Percentiles rank a stretch among this genome's conserved stretches.
Evolutionary conservation across 805 yeast genomes (phyloP).

Genomic region (Zygosaccharomyces kombuchaensis): DNA sequence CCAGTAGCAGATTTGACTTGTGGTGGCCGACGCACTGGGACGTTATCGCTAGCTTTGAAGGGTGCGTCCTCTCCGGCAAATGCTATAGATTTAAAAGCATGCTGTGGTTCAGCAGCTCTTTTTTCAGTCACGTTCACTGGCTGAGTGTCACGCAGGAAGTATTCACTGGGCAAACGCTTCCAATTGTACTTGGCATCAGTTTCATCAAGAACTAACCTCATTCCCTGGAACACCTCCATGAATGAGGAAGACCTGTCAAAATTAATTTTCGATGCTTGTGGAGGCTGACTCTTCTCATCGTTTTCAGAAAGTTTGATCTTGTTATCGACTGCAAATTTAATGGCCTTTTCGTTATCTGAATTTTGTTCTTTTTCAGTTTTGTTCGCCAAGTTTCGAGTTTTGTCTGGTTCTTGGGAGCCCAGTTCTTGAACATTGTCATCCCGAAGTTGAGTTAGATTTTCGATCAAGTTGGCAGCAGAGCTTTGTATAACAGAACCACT

Average conservation of each 20-base stretch:
- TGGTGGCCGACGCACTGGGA: not conserved
- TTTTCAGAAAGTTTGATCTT: not conserved
- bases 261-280: constrained; percentile 5
- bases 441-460: not conserved
- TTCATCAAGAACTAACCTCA: constrained; percentile 32
- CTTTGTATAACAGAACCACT: not conserved
- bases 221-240: constrained; percentile 30
- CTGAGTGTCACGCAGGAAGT: constrained; percentile 12
- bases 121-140: constrained; percentile 2
- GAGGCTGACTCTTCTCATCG: not conserved
- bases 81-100: constrained; percentile 13
- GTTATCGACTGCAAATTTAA: not conserved
- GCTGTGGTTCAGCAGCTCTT: constrained; percentile 1
- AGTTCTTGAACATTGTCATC: not conserved
- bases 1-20: not conserved
- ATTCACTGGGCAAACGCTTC: constrained; percentile 28
- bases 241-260: constrained; percentile 32
- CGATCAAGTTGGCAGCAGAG: not conserved
- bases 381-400: not conserved
- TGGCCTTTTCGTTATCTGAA: not conserved
- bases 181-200: constrained; percentile 33
- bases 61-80: not conserved
- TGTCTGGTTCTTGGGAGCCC: not conserved
- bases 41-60: not conserved
- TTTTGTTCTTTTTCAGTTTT: not conserved